Evolutionary conservation across 208 protist genomes (phyloP), one percentile per base, ranked within the genome.

Genomic region (Acanthamoeba divionensis): DNA sequence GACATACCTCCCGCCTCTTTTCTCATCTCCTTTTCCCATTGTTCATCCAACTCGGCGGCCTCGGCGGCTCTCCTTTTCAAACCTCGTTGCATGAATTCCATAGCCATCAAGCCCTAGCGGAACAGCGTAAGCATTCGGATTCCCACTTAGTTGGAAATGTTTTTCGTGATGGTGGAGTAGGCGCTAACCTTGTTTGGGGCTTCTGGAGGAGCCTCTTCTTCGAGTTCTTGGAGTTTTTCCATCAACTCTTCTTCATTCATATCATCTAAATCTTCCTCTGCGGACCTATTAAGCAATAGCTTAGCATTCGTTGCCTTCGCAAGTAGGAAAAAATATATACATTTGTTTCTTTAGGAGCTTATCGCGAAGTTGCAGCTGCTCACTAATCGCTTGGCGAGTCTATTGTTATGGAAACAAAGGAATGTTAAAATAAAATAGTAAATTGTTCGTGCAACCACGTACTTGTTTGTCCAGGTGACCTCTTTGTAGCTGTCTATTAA

Each of bases 311-410:
- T 31, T 75, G 66, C 66, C 6, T 45, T 48, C 50, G 29, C 29
- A 15, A 26, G 24, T 41, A 0, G 7, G 6, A 18, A 55, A 73
- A 77, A 45, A 62, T 9, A 83, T 41, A 26, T 71, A 71, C 80
- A 71, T 44, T 29, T 88, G 80, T 47, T 88, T 88, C 57, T 88
- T 88, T 2, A 88, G 24, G 24, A 88, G 57, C 57, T 88, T n/a
- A 18, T 88, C 80, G 18, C 80, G 47, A 41, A 88, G 66, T 45
- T 71, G 66, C 44, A 88, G 50, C 44, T 88, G 80, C 57, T 88
- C 60, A 4, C 44, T 62, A n/a, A 88, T 88, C 44, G 80, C 80
- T 65, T 88, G 52, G 80, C 80, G 80, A 31, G 80, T 71, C 80
- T 88, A 5, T 13, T 24, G 2, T 15, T 12, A 0, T 3, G 4